A percentile compares a stretch with the other conserved stretches of the same genome.
These are phyloP conservation scores for Apiospora rasikravindrae DNA, from an alignment of 2,329 filamentous ascomycete species.

Conservation along the genomic window DNA sequence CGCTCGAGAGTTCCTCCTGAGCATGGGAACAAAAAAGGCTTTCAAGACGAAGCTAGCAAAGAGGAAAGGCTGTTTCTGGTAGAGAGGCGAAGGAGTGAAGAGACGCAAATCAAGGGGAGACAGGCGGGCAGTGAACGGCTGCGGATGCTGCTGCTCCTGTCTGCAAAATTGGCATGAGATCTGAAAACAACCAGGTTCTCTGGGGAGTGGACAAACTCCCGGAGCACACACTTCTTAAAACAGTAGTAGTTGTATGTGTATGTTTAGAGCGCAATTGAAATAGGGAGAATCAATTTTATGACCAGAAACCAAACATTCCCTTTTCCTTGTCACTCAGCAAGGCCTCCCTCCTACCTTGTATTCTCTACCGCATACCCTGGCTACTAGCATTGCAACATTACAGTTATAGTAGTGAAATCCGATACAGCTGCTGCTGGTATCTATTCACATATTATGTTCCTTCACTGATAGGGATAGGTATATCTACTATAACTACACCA, in stretches of 20 bases:
- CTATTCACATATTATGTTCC: background rate
- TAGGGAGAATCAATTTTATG: conserved; percentile 15
- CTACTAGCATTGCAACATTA: background rate
- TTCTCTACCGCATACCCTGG: background rate
- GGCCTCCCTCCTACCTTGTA: background rate
- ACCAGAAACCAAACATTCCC: background rate
- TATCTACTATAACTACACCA: background rate
- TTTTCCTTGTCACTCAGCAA: background rate
- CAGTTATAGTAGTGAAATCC: background rate
- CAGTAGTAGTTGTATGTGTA: conserved; percentile 17
- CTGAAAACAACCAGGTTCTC: background rate
- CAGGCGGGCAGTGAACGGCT: background rate
- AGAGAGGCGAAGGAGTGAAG: background rate
- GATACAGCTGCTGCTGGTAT: background rate
- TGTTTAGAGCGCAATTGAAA: conserved; percentile 16
- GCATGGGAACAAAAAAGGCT: background rate
- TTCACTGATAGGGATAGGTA: too few relatives aligned
- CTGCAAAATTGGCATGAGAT: background rate
- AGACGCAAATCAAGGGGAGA: background rate
- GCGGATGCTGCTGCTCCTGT: background rate
- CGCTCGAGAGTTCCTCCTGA: background rate
- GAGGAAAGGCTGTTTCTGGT: background rate
- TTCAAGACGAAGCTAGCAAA: background rate
- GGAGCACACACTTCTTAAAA: background rate
- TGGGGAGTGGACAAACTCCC: background rate